Conservation (phyloP, 2,329 filamentous ascomycete genomes). For the Fusarium incarnatum region DNA sequence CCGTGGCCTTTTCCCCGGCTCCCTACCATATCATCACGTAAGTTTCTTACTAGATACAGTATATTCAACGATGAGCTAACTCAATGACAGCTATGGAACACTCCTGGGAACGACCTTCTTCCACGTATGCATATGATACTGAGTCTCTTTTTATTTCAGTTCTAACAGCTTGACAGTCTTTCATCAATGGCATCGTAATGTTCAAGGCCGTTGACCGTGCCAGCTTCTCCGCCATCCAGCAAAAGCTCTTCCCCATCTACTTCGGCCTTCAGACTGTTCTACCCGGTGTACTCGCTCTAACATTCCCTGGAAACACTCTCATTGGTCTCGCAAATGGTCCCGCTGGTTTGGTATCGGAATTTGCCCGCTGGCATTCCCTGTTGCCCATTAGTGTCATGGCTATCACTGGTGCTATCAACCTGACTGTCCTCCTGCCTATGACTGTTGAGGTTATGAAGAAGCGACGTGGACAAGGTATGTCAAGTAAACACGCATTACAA, state of each 20-base stretch:
- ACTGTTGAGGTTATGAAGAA: constrained; percentile 80
- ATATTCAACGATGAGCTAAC: constrained; percentile 32
- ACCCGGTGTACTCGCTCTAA: constrained; percentile 79
- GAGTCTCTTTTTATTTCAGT: not conserved
- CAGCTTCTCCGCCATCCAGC: constrained; percentile 84
- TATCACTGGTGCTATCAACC: constrained; percentile 76
- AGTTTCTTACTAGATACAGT: constrained; percentile 39
- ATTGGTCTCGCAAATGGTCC: constrained; percentile 62
- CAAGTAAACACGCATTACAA: not conserved
- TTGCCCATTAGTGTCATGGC: constrained; percentile 77
- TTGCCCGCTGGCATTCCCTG: constrained; percentile 73
- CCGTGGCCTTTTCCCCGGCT: constrained; percentile 70
- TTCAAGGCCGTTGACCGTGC: constrained; percentile 81
- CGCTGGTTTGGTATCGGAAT: constrained; percentile 67
- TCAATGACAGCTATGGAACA: constrained; percentile 78
- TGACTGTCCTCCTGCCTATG: constrained; percentile 77
- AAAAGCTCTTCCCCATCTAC: constrained; percentile 86
- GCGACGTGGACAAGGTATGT: constrained; percentile 81
- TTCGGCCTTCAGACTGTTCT: constrained; percentile 85
- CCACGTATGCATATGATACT: constrained; percentile 64
- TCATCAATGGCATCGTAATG: constrained; percentile 78
- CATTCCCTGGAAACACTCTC: constrained; percentile 75
- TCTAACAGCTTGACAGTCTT: constrained; percentile 66
- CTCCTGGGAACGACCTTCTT: constrained; percentile 89
- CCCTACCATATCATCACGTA: constrained; percentile 84